Evolutionary conservation across 768 basidiomycete species (phyloP), one percentile per base, ranked within the genome.

Genomic region (Psilocybe subaeruginosa): DNA sequence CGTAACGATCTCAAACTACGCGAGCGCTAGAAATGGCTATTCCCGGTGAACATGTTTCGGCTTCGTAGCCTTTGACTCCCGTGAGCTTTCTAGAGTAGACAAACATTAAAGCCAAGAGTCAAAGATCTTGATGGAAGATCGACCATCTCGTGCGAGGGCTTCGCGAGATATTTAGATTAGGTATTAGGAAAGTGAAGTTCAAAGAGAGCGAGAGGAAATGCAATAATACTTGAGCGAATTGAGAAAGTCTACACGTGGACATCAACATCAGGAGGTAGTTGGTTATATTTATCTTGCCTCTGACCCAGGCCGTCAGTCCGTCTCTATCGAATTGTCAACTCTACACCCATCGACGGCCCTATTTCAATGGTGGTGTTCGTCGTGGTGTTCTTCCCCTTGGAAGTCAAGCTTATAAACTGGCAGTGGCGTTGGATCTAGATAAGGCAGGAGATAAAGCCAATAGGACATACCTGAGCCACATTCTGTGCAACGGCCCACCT

Each of bases 401-500:
- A 82, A 88, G 70, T 94, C 89, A 59, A 94, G 82, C 37, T 80
- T 77, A 70, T 93, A 93, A 41, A 87, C 93, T 95, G 67, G 8
- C 11, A 37, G 56, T 29, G 48, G 55, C 8, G 39, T 51, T 58
- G 49, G 8, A 45, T 55, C 48, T 8, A 50, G 37, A 45, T 29
- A 35, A 31, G 50, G 17, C 53, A 27, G 35, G 4, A 45, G 11
- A 19, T 6, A 41, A 48, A 62, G 30, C 37, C 29, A 48, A 47
- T 53, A 12, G 4, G 51, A 77, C 88, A 54, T 70, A 96, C 95
- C 93, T 58, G 90, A 95, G 68, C 96, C 96, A 67, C 96, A 98
- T 78, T 98, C 96, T 11, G 85, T 81, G 87, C 96, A 98, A 73
- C 96, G 91, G 64, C 82, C 80, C 66, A 83, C 80, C 75, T 88